Evolutionary conservation across 352 stramenopile genomes (phyloP), one percentile per base, ranked within the genome.

Genomic region (Globisporangium paddicum): DNA sequence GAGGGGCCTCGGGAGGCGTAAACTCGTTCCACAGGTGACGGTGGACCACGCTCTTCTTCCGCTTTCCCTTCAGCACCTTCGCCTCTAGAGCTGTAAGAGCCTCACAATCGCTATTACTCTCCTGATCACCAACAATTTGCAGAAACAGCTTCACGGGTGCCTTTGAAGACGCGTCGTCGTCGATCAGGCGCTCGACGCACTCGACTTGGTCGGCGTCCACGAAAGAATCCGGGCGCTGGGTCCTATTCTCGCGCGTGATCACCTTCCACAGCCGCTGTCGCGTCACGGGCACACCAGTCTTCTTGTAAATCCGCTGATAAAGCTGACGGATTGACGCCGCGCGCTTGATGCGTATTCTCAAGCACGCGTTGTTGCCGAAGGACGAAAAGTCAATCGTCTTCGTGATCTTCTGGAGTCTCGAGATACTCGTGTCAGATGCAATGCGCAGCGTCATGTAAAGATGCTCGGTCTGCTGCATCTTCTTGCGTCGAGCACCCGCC

Each of bases 211-310:
- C 69, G 1, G 62, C 64, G 21, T 68, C 63, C 10, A 95, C 52
- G 0, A 80, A 67, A 34, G 72, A 70, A 55, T 96, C 86, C 0
- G 86, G 86, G 19, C 86, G 82, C 49, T 82, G 72, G 2, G 84
- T 96, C 8, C 84, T 75, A 60, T 96, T 96, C 63, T 94, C 82
- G 21, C 86, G 78, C 9, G 79, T 90, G 51, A 93, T 92, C 26
- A 94, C 75, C 67, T 86, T 93, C 86, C 86, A 96, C 11, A 96
- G 57, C 18, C 86, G 77, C 37, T 93, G 82, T 8, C 72, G 75
- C 6, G 64, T 45, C 38, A 93, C 75, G 0, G 82, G 81, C 0
- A 96, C 72, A 13, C 86, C 86, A 0, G 74, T 92, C 30, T 74
- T 67, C 52, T 76, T 67, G 45, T 78, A 87, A 7, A 96, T 67